Conservation (phyloP, 441 rosid genomes). For the Aquilaria agallochum region DNA sequence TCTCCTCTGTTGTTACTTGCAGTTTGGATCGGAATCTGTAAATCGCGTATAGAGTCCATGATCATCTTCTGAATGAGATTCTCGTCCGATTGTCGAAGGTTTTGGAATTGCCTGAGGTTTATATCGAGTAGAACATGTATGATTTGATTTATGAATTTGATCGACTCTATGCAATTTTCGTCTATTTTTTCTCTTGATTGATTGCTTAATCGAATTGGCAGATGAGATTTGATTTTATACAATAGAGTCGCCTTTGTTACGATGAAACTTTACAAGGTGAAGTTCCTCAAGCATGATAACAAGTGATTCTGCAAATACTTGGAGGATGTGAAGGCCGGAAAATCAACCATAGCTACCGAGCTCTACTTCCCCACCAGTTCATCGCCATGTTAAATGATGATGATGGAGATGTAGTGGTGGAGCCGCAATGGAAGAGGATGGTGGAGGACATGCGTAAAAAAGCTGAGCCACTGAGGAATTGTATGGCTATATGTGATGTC, state of each 20-base stretch:
- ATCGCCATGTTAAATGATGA: constrained; percentile 25
- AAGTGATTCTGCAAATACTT: constrained; percentile 48
- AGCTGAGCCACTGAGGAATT: constrained; percentile 33
- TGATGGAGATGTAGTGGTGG: constrained; percentile 40
- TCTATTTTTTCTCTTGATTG: too few species aligned
- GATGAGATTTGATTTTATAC: constrained; percentile 31
- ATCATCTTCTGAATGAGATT: constrained; percentile 42
- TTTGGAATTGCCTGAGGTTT: constrained; percentile 40
- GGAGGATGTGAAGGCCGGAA: constrained; percentile 39
- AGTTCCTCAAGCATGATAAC: constrained; percentile 42
- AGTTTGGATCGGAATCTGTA: too few species aligned
- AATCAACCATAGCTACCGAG: constrained; percentile 53
- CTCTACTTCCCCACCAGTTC: constrained; percentile 68
- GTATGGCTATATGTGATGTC: constrained; percentile 41
- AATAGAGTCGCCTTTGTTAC: constrained; percentile 45
- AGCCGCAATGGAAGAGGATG: constrained; percentile 68
- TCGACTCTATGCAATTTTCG: too few species aligned
- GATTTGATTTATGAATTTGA: too few species aligned
- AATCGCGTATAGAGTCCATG: constrained; percentile 30
- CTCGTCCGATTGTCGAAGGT: constrained; percentile 35
- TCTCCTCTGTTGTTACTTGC: too few species aligned
- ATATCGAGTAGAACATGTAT: constrained; percentile 26
- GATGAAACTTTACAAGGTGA: constrained; percentile 35
- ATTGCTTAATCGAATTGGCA: neutral
- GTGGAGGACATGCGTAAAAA: constrained; percentile 39